These are phyloP conservation scores for Heracleum sosnowskyi DNA, from an alignment of 129 eudicot species.

Conservation along the genomic window DNA sequence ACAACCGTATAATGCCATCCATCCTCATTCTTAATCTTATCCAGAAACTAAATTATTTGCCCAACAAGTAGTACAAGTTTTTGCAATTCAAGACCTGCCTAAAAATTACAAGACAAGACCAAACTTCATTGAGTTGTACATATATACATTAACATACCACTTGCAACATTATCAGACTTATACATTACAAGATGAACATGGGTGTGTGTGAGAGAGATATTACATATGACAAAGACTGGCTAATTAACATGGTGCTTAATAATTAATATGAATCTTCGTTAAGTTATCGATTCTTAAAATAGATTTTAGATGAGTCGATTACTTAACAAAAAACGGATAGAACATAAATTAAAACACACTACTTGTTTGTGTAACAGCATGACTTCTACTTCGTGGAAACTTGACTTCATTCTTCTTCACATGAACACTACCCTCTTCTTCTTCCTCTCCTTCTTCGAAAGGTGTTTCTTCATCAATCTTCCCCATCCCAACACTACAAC, in stretches of 20 bases:
- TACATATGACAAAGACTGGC: no score
- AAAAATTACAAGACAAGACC: not conserved
- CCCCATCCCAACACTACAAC: slow-evolving; percentile 20
- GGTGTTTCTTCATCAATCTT: slow-evolving; percentile 18
- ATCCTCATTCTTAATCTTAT: no score
- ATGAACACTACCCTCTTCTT: not conserved
- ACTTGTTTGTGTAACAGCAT: slow-evolving; percentile 25
- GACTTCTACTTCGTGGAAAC: slow-evolving; percentile 17
- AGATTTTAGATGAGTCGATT: no score
- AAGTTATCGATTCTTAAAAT: no score
- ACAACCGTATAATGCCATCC: no score
- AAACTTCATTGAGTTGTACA: not conserved
- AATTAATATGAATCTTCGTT: no score
- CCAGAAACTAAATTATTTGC: no score
- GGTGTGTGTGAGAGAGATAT: not conserved
- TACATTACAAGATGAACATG: not conserved
- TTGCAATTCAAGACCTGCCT: no score
- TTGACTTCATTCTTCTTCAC: not conserved
- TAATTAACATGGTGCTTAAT: not conserved
- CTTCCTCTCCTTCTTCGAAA: not conserved
- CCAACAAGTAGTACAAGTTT: no score
- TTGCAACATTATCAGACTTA: not conserved
- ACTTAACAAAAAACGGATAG: no score
- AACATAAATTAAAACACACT: slow-evolving; percentile 15
- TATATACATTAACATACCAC: no score